Percentiles rank a stretch among this genome's conserved stretches.
phyloP scores from a whole-genome alignment of 495 filamentous ascomycete genomes.

The Chaetomidium leptoderma region DNA sequence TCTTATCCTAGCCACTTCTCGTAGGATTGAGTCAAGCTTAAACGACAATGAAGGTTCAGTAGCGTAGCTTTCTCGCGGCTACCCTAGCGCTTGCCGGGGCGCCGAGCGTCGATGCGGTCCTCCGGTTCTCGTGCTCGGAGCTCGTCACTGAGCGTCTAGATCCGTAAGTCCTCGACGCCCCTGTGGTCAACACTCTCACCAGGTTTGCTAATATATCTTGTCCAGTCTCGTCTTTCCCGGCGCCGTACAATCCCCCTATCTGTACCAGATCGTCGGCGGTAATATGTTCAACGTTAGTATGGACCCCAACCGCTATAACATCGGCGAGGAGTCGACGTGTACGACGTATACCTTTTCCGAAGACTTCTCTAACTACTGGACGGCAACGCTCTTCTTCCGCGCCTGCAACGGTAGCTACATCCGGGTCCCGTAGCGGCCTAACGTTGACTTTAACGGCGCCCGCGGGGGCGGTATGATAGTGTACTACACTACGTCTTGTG shows the following conservation, averaged over 20 bases:
- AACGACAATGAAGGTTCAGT: constrained; percentile 5
- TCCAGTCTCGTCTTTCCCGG: constrained; percentile 29
- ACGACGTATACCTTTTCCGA: constrained; percentile 38
- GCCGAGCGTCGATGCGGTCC: constrained; percentile 27
- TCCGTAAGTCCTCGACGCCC: constrained; percentile 16
- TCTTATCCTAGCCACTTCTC: neutral
- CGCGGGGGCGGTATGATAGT: constrained; percentile 40
- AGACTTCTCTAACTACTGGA: constrained; percentile 46
- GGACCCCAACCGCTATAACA: constrained; percentile 29
- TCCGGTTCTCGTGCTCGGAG: constrained; percentile 58
- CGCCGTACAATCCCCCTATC: constrained; percentile 21
- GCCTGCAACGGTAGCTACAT: constrained; percentile 39
- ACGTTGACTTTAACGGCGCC: constrained; percentile 21
- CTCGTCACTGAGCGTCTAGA: constrained; percentile 28
- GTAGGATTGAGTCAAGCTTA: neutral
- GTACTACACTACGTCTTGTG: constrained; percentile 36
- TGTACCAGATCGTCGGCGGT: constrained; percentile 29
- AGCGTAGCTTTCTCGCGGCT: constrained; percentile 11
- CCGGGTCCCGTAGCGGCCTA: constrained; percentile 32
- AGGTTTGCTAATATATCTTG: neutral
- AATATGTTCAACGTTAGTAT: constrained; percentile 37
- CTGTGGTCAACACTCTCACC: neutral
- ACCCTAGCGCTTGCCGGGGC: constrained; percentile 15
- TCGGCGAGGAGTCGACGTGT: constrained; percentile 29
- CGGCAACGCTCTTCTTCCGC: constrained; percentile 38